A percentile compares a stretch with the other conserved stretches of the same genome.
Evolutionary conservation across 2,329 filamentous ascomycete genomes (phyloP).

Genomic region (Amphichorda felina): DNA sequence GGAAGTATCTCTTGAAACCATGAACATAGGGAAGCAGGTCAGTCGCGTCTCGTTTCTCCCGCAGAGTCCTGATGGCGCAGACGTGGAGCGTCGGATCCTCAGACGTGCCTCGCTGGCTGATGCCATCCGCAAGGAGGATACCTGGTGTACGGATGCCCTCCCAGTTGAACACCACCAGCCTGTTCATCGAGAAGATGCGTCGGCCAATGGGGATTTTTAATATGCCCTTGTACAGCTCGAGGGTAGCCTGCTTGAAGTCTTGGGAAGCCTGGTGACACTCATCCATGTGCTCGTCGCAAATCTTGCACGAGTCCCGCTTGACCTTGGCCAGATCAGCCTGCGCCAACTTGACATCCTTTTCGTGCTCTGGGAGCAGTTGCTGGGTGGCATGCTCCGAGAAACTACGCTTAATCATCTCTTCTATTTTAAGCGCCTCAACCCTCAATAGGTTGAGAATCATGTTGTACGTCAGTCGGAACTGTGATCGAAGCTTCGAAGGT

Average conservation of each 20-base stretch:
- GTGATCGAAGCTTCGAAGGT: constrained; percentile 87
- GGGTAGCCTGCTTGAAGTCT: constrained; percentile 67
- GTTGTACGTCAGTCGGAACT: constrained; percentile 96
- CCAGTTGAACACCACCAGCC: constrained; percentile 75
- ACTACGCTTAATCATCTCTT: constrained; percentile 99
- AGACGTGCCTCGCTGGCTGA: constrained; percentile 43
- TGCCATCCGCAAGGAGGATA: constrained; percentile 66
- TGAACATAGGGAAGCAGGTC: constrained; percentile 79
- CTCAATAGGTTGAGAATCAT: constrained; percentile 96
- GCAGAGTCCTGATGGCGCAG: constrained; percentile 60
- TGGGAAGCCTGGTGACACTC: constrained; percentile 72
- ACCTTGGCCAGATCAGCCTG: constrained; percentile 87
- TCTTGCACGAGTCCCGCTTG: constrained; percentile 70
- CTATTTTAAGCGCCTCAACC: constrained; percentile 94
- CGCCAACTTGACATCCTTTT: constrained; percentile 85
- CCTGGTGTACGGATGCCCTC: constrained; percentile 76
- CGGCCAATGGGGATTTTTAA: constrained; percentile 73
- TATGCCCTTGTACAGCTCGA: constrained; percentile 66
- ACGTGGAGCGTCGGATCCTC: constrained; percentile 62
- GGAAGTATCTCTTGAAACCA: constrained; percentile 55
- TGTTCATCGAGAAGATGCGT: constrained; percentile 62
- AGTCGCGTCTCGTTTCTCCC: constrained; percentile 62
- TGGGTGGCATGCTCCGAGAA: constrained; percentile 98
- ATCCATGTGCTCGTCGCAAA: constrained; percentile 73
- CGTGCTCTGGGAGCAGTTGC: constrained; percentile 84